A percentile compares a stretch with the other conserved stretches of the same genome.
Evolutionary conservation across 805 yeast genomes (phyloP).

Genomic region (Kluyveromyces dobzhanskii): DNA sequence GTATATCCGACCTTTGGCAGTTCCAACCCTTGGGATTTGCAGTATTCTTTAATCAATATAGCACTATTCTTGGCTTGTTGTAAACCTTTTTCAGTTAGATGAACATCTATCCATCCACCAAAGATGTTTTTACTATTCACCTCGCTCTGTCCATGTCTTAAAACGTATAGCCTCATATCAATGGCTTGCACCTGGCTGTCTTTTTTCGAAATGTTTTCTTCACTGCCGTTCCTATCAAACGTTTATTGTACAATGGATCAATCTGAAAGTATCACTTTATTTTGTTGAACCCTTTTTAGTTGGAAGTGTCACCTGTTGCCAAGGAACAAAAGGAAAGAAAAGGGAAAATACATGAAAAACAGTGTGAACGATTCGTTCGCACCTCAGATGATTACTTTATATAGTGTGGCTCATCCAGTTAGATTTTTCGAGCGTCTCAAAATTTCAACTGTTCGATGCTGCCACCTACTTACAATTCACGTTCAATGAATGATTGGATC

Average conservation of each 20-base stretch:
- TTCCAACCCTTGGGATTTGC: slow-evolving; percentile 14
- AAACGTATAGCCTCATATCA: slow-evolving; percentile 26
- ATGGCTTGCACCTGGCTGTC: background rate
- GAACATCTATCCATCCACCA: slow-evolving; percentile 83
- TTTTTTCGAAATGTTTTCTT: too few species aligned
- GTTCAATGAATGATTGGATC: slow-evolving; percentile 68
- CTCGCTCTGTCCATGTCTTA: slow-evolving; percentile 79
- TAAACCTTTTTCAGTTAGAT: slow-evolving; percentile 57
- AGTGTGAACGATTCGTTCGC: too few species aligned
- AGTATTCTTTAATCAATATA: slow-evolving; percentile 40
- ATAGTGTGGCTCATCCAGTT: too few species aligned
- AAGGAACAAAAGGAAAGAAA: background rate
- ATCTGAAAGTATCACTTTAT: background rate
- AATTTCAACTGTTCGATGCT: too few species aligned
- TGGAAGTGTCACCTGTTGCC: slow-evolving; percentile 1
- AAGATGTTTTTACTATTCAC: slow-evolving; percentile 69
- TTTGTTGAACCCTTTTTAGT: background rate
- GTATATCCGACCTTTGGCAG: slow-evolving; percentile 58
- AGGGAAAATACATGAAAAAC: too few species aligned
- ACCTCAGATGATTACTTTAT: too few species aligned
- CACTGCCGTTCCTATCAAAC: too few species aligned
- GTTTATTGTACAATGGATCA: too few species aligned
- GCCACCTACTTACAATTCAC: slow-evolving; percentile 35
- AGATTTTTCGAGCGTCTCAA: too few species aligned
- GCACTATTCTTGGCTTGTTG: slow-evolving; percentile 64